A percentile compares a stretch with the other conserved stretches of the same genome.
Evolutionary conservation across 495 filamentous ascomycete species (phyloP).

Genomic region (Schizothecium vesticola): DNA sequence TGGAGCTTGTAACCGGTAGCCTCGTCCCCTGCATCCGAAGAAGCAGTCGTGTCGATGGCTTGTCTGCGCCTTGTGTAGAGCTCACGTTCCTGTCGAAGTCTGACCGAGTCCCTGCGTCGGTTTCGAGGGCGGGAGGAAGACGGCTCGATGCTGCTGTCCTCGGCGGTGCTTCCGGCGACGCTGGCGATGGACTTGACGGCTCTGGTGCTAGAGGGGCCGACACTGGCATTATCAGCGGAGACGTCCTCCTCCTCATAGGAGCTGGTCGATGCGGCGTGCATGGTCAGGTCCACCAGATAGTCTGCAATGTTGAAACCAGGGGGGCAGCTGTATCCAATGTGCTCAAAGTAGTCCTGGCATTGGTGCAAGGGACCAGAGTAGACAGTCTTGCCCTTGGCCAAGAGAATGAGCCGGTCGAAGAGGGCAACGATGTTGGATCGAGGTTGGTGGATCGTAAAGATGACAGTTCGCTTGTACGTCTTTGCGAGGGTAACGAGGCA

Average conservation of each 20-base stretch:
- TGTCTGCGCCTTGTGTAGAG: conserved; percentile 80
- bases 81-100: conserved; percentile 77
- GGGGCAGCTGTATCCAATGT: conserved; percentile 84
- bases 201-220: conserved; percentile 78
- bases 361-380: conserved; percentile 87
- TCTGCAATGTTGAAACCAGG: conserved; percentile 98
- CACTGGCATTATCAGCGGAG: conserved; percentile 58
- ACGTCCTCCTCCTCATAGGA: conserved; percentile 49
- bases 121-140: conserved; percentile 54
- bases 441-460: conserved; percentile 99
- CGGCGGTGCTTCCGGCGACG: conserved; percentile 59
- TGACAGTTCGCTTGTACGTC: conserved; percentile 90
- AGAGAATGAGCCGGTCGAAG: conserved; percentile 86
- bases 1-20: conserved; percentile 57
- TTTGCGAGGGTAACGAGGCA: conserved; percentile 92
- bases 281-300: conserved; percentile 93
- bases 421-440: conserved; percentile 99
- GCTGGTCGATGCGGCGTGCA: conserved; percentile 64
- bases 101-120: conserved; percentile 69
- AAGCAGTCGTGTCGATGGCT: conserved; percentile 60
- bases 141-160: conserved; percentile 39
- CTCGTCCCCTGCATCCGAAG: conserved; percentile 58
- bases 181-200: conserved; percentile 91
- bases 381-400: conserved; percentile 84
- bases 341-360: conserved; percentile 90